A percentile compares a stretch with the other conserved stretches of the same genome.
Evolutionary conservation across 225 moss, liverwort and hornwort genomes (phyloP).

Genomic region (Thuidium tamariscinum): DNA sequence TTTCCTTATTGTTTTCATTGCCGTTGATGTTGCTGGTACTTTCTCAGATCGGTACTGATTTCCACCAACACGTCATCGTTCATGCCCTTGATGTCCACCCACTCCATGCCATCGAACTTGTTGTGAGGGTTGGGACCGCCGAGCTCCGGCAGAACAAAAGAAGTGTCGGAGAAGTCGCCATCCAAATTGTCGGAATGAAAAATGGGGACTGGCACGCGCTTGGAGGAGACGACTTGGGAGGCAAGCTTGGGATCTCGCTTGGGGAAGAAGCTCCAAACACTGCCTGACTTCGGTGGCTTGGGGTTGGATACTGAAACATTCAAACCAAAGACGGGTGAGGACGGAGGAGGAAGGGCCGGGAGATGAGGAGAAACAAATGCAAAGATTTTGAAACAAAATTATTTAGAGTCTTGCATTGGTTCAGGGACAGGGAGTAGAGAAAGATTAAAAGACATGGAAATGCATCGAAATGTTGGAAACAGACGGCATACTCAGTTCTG

Average conservation of each 20-base stretch:
- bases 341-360: too few species aligned
- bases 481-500: background rate
- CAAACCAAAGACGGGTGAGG: background rate
- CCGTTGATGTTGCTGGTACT: constrained; percentile 12
- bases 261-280: background rate
- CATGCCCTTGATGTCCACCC: constrained; percentile 51
- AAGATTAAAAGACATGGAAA: background rate
- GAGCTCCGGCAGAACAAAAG: constrained; percentile 38
- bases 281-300: background rate
- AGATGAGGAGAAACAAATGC: background rate
- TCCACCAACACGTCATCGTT: constrained; percentile 28
- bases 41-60: constrained; percentile 33
- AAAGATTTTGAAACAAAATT: background rate
- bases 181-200: constrained; percentile 43
- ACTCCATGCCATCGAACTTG: constrained; percentile 49
- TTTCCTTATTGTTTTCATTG: background rate
- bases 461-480: background rate
- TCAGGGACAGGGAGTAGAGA: background rate
- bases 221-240: background rate
- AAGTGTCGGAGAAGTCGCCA: constrained; percentile 28
- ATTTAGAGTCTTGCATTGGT: background rate
- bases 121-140: constrained; percentile 41
- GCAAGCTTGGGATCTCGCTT: background rate
- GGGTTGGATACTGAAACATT: background rate
- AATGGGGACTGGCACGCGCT: background rate